Base-by-base conservation (phyloP, 768 basidiomycete species). In the Russula earlei region DNA sequence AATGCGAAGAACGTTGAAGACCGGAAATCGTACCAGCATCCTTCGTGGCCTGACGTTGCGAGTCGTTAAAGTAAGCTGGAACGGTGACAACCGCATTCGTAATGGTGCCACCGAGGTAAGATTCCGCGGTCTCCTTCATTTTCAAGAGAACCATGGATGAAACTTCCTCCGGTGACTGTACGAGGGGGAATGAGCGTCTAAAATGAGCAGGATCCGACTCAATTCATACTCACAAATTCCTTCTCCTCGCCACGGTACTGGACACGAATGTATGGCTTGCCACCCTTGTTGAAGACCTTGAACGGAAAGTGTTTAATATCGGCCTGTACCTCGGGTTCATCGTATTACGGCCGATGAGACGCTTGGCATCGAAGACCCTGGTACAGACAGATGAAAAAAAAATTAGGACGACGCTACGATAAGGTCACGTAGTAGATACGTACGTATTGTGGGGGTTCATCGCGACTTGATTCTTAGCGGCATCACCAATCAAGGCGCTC, bases 401-500 rank as follows among this genome's bases (percentile, higher is more conserved):
- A 25, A 8, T 6, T 55, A 61, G 68, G 66, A 64, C 69, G 68
- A 29, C 17, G 22, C 1, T 25, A 4, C 19, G 45, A 52, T 37
- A 42, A 47, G 33, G 36, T 45, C 8, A 19, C 1, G 11, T 22
- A 6, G 44, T 37, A 6, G 8, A 10, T 49, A 74, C 73, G 51
- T 68, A 81, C 82, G 87, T 90, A 75, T 95, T 91, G 73, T 84
- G 80, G 54, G 93, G 94, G 81, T 97, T 98, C 92, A 96, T 94
- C 57, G 93, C 93, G 72, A 91, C 90, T 67, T 94, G 92, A 74
- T 97, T 97, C 78, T 97, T 97, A 53, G 95, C 95, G 64, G 95
- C 95, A 79, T 98, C 95, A 67, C 94, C 95, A 69, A 98, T 97
- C 64, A 98, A 81, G n/a, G 77, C 95, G 93, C 79, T 97, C 95